A percentile compares a stretch with the other conserved stretches of the same genome.
Conservation (phyloP, 2,329 filamentous ascomycete genomes). For the Passalora sequoiae region DNA sequence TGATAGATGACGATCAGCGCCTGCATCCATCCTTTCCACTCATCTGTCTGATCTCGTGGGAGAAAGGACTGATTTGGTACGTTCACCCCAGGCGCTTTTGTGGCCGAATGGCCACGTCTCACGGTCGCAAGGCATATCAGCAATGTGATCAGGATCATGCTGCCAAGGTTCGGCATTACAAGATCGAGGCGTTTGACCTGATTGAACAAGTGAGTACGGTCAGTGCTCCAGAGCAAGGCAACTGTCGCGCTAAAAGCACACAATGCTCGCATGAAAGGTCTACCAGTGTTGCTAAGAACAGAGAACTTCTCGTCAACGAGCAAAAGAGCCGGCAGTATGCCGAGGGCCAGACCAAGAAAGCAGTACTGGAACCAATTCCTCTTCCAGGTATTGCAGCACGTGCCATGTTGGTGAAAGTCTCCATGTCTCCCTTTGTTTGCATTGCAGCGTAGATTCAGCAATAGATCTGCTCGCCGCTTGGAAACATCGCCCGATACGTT, state of each 20-base stretch:
- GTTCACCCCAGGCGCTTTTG: constrained; percentile 8
- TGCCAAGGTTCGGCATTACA: constrained; percentile 34
- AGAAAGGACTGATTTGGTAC: constrained; percentile 40
- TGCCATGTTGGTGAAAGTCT: constrained; percentile 45
- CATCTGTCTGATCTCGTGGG: constrained; percentile 54
- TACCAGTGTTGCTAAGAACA: constrained; percentile 7
- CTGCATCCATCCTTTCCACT: constrained; percentile 65
- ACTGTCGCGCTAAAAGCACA: constrained; percentile 16
- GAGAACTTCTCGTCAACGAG: constrained; percentile 9
- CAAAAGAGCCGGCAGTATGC: constrained; percentile 28
- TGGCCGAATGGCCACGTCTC: constrained; percentile 11
- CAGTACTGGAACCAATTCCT: constrained; percentile 36
- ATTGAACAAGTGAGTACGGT: constrained; percentile 51
- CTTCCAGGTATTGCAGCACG: constrained; percentile 50
- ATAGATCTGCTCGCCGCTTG: constrained; percentile 47
- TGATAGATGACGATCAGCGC: constrained; percentile 53
- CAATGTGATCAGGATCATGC: constrained; percentile 28
- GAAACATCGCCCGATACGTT: constrained; percentile 47
- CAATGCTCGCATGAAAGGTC: constrained; percentile 12
- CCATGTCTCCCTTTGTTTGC: constrained; percentile 35
- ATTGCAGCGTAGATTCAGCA: constrained; percentile 55
- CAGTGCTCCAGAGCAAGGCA: constrained; percentile 44
- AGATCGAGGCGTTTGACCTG: constrained; percentile 45
- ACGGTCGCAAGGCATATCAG: constrained; percentile 26
- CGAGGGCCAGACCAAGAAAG: constrained; percentile 31